A percentile compares a stretch with the other conserved stretches of the same genome.
These are phyloP conservation scores for Calcarisporium arbuscula DNA, from an alignment of 2,329 filamentous ascomycete species.

Conservation along the genomic window DNA sequence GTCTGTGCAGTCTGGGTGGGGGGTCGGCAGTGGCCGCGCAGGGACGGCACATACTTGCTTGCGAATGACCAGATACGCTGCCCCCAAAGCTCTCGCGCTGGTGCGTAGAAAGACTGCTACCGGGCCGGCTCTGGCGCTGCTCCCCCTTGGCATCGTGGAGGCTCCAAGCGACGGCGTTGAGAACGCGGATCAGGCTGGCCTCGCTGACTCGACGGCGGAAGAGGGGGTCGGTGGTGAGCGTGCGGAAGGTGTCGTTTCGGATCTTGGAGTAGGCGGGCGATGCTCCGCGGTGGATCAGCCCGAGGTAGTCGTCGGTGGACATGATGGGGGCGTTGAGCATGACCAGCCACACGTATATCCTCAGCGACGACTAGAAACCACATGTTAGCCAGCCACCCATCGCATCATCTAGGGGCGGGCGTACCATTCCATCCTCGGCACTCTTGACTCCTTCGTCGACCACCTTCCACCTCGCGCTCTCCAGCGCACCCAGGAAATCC, in stretches of 20 bases:
- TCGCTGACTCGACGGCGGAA: constrained; percentile 94
- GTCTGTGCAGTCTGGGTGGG: constrained; percentile 21
- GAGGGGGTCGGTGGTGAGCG: constrained; percentile 90
- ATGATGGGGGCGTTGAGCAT: constrained; percentile 83
- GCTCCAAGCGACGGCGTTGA: constrained; percentile 94
- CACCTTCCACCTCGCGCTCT: constrained; percentile 67
- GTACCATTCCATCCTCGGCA: constrained; percentile 76
- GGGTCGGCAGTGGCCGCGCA: constrained; percentile 5
- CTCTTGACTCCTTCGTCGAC: constrained; percentile 70
- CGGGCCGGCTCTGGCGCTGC: constrained; percentile 30
- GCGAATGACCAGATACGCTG: constrained; percentile 30
- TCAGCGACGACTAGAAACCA: constrained; percentile 65
- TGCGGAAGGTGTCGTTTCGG: constrained; percentile 96
- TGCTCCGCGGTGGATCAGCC: constrained; percentile 83
- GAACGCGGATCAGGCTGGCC: constrained; percentile 84
- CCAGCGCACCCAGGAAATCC: constrained; percentile 59
- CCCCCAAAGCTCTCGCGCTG: constrained; percentile 25
- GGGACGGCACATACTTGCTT: constrained; percentile 35
- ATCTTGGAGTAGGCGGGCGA: constrained; percentile 97
- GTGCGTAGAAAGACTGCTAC: constrained; percentile 30
- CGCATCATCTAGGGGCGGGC: too few relatives aligned
- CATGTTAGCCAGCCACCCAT: not conserved
- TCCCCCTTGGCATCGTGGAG: constrained; percentile 70
- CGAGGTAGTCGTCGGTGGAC: constrained; percentile 80
- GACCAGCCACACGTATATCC: constrained; percentile 95